Base-by-base conservation (phyloP, 345 rosid species). In the Eucalyptus dawsonii region DNA sequence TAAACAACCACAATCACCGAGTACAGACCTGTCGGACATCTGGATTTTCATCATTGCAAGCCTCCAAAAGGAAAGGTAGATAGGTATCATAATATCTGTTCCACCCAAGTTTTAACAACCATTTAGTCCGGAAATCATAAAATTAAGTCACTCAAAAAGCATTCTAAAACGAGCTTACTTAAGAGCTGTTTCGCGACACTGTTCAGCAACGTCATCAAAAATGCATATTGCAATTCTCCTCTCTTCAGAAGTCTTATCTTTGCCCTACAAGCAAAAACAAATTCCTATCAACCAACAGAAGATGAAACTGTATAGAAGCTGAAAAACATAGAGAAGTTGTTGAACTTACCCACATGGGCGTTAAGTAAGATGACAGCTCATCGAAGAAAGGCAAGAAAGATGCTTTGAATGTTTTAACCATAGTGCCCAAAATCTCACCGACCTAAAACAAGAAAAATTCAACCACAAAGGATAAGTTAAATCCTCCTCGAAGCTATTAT, bases 221-320 rank as follows among this genome's bases (percentile, higher is more conserved):
- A 98, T 98, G 94, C 99, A 98, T 89, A 98, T 98, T 24, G 99
- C 99, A 91, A 98, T 95, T 93, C 99, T 97, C 92, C 99, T 96
- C 95, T 98, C 99, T 91, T 97, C 99, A 44, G 99, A 92, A 81
- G 99, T 98, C 94, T 97, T 98, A 93, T 98, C 99, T 90, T 95
- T 98, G 88, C 99, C 99, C 99, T 98, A 89, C 44, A 89, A 88
- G 89, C 88, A 89, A 47, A 47, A 50, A 15, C 86, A 81, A 88
- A 88, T 50, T 21, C 27, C 45, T 3, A 21, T 76, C 45, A 76
- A 37, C 47, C 83, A 76, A 21, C 22, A 42, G 47, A 76, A 76
- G 27, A 56, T 40, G 10, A 13, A 49, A 42, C 9, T 72, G 42
- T 62, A 89, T 45, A 34, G 16, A 44, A 56, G 76, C 29, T 4